Evolutionary conservation across 192 early-diverging fungal species (phyloP).

Genomic region (Coemansia reversa): DNA sequence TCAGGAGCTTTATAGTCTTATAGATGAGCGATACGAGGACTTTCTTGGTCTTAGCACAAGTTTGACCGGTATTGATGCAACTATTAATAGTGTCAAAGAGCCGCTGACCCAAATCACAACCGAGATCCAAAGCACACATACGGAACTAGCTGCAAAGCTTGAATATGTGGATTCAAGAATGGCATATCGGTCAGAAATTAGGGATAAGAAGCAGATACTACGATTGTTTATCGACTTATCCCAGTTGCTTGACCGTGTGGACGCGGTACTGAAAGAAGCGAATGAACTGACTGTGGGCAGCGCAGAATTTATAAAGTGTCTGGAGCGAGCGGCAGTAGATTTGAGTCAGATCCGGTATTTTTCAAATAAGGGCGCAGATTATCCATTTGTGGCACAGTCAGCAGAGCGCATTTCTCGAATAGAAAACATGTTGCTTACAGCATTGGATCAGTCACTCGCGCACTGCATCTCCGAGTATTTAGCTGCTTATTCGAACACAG

Average conservation of each 20-base stretch:
- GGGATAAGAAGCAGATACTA: slow-evolving; percentile 38
- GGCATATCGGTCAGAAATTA: slow-evolving; percentile 23
- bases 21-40: slow-evolving; percentile 39
- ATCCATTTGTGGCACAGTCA: slow-evolving; percentile 22
- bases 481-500: background rate
- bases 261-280: slow-evolving; percentile 18
- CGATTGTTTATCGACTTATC: slow-evolving; percentile 41
- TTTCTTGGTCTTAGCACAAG: slow-evolving; percentile 43
- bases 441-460: slow-evolving; percentile 20
- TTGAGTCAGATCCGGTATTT: slow-evolving; percentile 40
- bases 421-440: slow-evolving; percentile 18
- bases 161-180: slow-evolving; percentile 30
- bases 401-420: slow-evolving; percentile 13
- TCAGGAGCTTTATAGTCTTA: slow-evolving; percentile 26
- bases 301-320: slow-evolving; percentile 31
- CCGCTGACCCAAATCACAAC: slow-evolving; percentile 11
- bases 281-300: background rate
- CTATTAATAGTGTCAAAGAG: slow-evolving; percentile 9
- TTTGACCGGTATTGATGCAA: slow-evolving; percentile 30
- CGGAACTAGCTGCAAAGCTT: slow-evolving; percentile 16
- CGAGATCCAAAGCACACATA: slow-evolving; percentile 11
- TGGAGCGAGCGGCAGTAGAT: slow-evolving; percentile 41
- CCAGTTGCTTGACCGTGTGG: slow-evolving; percentile 29
- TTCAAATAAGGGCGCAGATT: slow-evolving; percentile 21
- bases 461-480: background rate